These are phyloP conservation scores for Cylindrotheca fusiformis DNA, from an alignment of 108 stramenopile genomes.

Conservation along the genomic window DNA sequence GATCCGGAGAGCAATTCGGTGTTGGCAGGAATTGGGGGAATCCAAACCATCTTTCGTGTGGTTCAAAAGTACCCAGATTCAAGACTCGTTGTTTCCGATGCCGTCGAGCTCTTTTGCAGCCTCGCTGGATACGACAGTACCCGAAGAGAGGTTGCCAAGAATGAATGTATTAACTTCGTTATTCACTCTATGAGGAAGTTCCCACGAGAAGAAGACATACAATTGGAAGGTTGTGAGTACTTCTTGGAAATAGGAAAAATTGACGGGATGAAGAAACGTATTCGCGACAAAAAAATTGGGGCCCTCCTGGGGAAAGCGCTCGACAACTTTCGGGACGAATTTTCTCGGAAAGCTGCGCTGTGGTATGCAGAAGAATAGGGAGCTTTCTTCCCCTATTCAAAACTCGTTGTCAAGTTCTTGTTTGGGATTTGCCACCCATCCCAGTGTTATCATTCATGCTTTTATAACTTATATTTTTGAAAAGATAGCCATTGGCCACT, in stretches of 20 bases:
- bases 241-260: not conserved
- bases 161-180: not conserved
- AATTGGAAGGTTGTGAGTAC: not conserved
- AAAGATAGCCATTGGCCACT: no score
- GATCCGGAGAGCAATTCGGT: not conserved
- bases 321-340: not conserved
- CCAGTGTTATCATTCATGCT: no score
- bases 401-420: no score
- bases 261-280: not conserved
- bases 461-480: no score
- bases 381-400: no score
- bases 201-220: not conserved
- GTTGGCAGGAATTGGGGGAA: not conserved
- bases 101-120: not conserved
- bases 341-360: not conserved
- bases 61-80: not conserved
- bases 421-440: no score
- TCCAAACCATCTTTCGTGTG: not conserved
- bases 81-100: not conserved
- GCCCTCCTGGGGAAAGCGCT: not conserved
- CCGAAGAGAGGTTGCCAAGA: not conserved
- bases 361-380: not conserved
- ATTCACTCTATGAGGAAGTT: not conserved
- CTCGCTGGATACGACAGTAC: not conserved
- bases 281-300: not conserved